phyloP scores from a whole-genome alignment of 192 early-diverging fungal genomes.

The Chytriomyces sp. region DNA sequence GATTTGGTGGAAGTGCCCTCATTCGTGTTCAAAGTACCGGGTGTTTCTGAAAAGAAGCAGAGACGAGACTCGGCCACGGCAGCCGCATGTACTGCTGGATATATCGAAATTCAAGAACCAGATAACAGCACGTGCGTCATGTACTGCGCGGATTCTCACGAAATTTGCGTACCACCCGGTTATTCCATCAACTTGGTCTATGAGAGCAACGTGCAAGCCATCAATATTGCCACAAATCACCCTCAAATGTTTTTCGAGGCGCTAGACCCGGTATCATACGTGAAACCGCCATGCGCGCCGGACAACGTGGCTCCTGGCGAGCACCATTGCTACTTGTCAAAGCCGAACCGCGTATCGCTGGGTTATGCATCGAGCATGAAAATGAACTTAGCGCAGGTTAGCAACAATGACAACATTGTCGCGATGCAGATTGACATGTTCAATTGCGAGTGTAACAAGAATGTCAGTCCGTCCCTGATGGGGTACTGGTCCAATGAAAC shows the following conservation, averaged over 20 bases:
- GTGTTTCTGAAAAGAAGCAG: not conserved
- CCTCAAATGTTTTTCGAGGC: not conserved
- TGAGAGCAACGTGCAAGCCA: constrained; percentile 10
- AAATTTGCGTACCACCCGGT: not conserved
- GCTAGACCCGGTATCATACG: not conserved
- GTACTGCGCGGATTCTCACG: not conserved
- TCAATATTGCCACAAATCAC: not conserved
- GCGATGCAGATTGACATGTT: constrained; percentile 1
- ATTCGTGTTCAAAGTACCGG: not conserved
- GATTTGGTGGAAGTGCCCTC: not conserved
- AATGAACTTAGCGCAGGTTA: not conserved
- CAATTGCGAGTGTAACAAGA: not conserved
- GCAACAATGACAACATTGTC: not conserved
- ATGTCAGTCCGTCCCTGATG: not conserved
- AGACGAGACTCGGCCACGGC: not conserved
- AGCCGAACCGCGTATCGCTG: not conserved
- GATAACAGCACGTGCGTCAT: not conserved
- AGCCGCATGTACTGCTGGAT: not conserved
- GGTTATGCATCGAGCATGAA: not conserved
- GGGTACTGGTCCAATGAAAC: too few relatives aligned
- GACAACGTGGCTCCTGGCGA: not conserved
- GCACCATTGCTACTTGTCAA: constrained; percentile 1
- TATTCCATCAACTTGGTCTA: constrained; percentile 1
- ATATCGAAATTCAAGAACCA: not conserved
- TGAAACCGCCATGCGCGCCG: not conserved